phyloP scores from a whole-genome alignment of 1,284 basidiomycete species.

The Apiotrichum domesticum region DNA sequence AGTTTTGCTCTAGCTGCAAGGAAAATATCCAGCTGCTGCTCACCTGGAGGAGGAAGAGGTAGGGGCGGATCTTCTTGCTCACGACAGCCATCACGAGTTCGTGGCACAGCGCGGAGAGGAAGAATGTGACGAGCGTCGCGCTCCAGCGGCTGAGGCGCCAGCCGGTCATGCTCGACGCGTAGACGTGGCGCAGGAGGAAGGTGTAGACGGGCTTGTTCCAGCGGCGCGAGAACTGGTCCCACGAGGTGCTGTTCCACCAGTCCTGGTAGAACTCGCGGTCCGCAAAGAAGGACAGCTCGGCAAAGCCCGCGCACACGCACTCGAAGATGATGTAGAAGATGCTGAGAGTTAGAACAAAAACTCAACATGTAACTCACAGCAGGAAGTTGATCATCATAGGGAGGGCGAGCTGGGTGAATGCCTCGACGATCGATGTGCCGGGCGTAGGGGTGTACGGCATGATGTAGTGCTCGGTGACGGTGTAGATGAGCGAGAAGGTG shows the following conservation, averaged over 20 bases:
- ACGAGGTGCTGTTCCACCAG: constrained; percentile 96
- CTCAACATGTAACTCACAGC: constrained; percentile 25
- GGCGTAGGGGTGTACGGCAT: constrained; percentile 67
- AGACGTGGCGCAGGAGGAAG: constrained; percentile 91
- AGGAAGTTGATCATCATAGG: constrained; percentile 75
- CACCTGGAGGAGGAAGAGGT: constrained; percentile 43
- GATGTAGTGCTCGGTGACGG: constrained; percentile 87
- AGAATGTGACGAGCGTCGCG: constrained; percentile 88
- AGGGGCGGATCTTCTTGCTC: constrained; percentile 70
- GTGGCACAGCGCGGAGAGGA: constrained; percentile 79
- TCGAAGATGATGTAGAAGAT: constrained; percentile 55
- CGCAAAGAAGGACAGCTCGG: constrained; percentile 86
- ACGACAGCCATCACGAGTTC: constrained; percentile 96
- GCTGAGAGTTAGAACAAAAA: constrained; percentile 16
- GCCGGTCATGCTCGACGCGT: constrained; percentile 73
- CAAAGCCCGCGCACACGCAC: constrained; percentile 93
- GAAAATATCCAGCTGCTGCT: too few relatives aligned
- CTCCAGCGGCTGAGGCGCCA: constrained; percentile 66
- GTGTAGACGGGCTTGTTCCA: constrained; percentile 75
- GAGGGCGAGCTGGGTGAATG: constrained; percentile 76
- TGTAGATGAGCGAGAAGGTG: constrained; percentile 86
- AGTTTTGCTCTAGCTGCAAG: too few relatives aligned
- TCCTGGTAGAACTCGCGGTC: constrained; percentile 97
- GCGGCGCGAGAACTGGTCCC: constrained; percentile 94
- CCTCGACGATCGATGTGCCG: constrained; percentile 63